phyloP scores from a whole-genome alignment of 495 filamentous ascomycete genomes.

The Acidiella bohemica region DNA sequence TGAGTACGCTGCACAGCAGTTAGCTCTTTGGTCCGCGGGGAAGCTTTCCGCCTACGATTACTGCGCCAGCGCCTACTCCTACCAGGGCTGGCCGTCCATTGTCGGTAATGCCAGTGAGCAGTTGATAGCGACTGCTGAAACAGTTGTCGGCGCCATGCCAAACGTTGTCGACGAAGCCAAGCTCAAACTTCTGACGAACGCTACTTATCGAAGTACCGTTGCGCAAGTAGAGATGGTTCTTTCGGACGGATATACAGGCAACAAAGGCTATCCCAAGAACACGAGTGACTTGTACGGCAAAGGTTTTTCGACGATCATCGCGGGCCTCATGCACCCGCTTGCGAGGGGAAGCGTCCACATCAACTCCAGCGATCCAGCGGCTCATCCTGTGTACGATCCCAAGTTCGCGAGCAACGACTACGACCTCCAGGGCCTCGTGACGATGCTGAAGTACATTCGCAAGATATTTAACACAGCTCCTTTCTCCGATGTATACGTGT shows the following conservation, averaged over 20 bases:
- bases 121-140: constrained; percentile 4
- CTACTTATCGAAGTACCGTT: constrained; percentile 1
- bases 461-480: constrained; percentile 12
- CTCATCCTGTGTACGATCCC: constrained; percentile 9
- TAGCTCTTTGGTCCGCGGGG: constrained; percentile 13
- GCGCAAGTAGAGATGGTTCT: constrained; percentile 19
- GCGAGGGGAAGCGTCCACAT: constrained; percentile 15
- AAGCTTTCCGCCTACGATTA: constrained; percentile 16
- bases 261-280: constrained; percentile 13
- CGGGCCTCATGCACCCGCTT: constrained; percentile 14
- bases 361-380: constrained; percentile 4
- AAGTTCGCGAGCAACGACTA: constrained; percentile 11
- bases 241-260: constrained; percentile 21
- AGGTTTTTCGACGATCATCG: constrained; percentile 15
- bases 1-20: constrained; percentile 7
- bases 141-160: not conserved
- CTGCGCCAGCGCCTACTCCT: constrained; percentile 14
- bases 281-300: constrained; percentile 7
- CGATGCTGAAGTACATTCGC: constrained; percentile 11
- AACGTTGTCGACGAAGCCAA: constrained; percentile 12
- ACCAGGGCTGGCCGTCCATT: constrained; percentile 13
- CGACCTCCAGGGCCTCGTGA: constrained; percentile 8
- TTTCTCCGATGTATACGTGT: constrained; percentile 1
- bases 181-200: constrained; percentile 7
- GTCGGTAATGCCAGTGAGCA: constrained; percentile 3